Evolutionary conservation across 2,329 filamentous ascomycete species (phyloP), one percentile per base, ranked within the genome.

Genomic region (Allantophomopsis lycopodina): DNA sequence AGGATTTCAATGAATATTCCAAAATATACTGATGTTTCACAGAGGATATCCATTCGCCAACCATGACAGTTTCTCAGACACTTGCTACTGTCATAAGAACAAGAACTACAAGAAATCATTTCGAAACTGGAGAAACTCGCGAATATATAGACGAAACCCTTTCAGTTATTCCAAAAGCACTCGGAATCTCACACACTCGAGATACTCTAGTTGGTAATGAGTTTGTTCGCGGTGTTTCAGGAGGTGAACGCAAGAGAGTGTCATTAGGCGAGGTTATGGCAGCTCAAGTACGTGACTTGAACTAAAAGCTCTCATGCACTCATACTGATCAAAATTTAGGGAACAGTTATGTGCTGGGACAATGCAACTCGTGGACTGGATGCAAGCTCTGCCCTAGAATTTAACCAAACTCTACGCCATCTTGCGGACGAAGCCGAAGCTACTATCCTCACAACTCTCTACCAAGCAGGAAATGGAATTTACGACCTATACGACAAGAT

Each of bases 401-500:
- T 83, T 42, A 77, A 77, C 7, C 73, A 72, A 38, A 70, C 70
- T 0, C 62, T 78, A 2, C 68, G 74, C 3, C 68, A 71, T 48
- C 79, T 83, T 70, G 82, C 80, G 13, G 73, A 83, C 44, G 65
- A 78, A 46, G 71, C 68, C 46, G 68, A 76, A 42, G 68, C 72
- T n/a, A 79, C 78, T 0, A 79, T 76, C 0, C 65, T 82, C 13
- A 79, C 82, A 2, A 83, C 80, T 0, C 63, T 85, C 0, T 85
- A 85, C 55, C 77, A 76, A 54, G 77, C 72, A 12, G 76, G 71
- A 38, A 73, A 81, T 52, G 70, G 68, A 15, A 78, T 82, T 49
- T 79, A 79, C 53, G 66, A 74, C 44, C 63, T 81, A 2, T 82
- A 83, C 60, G 82, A 86, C 56, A 86, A 86, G 56, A 79, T 86